A percentile compares a stretch with the other conserved stretches of the same genome.
These are phyloP conservation scores for Dryadomyces quercivorus DNA, from an alignment of 2,329 filamentous ascomycete genomes.

Conservation along the genomic window DNA sequence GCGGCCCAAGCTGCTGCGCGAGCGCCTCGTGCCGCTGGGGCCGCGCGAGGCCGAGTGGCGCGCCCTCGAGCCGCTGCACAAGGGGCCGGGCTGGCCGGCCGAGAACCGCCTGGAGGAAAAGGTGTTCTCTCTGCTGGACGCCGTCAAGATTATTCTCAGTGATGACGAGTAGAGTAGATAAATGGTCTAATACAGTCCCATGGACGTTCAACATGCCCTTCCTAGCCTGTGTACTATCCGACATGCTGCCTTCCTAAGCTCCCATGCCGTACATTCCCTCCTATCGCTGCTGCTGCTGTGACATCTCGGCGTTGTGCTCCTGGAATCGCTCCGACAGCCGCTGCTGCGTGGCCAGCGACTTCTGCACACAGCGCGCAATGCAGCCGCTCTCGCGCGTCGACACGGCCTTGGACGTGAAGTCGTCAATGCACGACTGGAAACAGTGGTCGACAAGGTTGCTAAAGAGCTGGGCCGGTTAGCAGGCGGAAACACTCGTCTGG, in stretches of 20 bases:
- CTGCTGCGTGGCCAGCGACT: slow-evolving; percentile 86
- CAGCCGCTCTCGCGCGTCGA: slow-evolving; percentile 81
- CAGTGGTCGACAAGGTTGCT: slow-evolving; percentile 69
- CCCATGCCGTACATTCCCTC: slow-evolving; percentile 3
- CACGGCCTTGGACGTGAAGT: slow-evolving; percentile 96
- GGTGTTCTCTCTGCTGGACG: slow-evolving; percentile 56
- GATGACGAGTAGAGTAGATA: slow-evolving; percentile 30
- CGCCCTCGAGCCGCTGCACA: slow-evolving; percentile 23
- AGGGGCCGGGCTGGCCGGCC: slow-evolving; percentile 24
- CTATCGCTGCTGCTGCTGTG: slow-evolving; percentile 36
- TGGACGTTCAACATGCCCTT: too few relatives aligned
- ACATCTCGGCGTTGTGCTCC: slow-evolving; percentile 52
- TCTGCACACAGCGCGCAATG: slow-evolving; percentile 89
- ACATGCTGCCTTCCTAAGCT: too few relatives aligned
- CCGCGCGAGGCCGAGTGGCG: slow-evolving; percentile 58
- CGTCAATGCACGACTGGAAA: slow-evolving; percentile 94
- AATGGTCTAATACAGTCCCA: too few relatives aligned
- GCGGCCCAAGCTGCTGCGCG: slow-evolving; percentile 54
- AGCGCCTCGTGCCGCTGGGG: slow-evolving; percentile 61
- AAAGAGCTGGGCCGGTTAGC: slow-evolving; percentile 33
- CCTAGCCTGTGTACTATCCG: too few relatives aligned
- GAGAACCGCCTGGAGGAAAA: slow-evolving; percentile 65
- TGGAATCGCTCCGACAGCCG: slow-evolving; percentile 84
- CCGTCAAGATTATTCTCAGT: slow-evolving; percentile 41
- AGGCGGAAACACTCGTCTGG: too few relatives aligned